Evolutionary conservation across 2,329 filamentous ascomycete species (phyloP).

Genomic region (Cladosporium oxysporum): DNA sequence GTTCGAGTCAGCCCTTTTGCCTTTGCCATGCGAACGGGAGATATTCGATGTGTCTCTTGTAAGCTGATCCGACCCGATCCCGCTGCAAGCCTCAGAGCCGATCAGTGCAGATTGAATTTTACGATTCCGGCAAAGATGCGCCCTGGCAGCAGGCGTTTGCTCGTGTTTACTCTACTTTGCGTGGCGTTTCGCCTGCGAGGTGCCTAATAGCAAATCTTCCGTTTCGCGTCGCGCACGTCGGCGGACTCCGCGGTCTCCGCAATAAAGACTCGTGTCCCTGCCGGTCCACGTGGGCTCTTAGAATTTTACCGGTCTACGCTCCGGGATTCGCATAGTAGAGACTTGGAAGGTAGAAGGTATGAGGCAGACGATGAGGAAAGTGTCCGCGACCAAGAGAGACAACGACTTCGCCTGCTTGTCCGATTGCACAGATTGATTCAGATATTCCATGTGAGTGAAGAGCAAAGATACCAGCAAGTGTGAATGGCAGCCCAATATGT

Average conservation of each 20-base stretch:
- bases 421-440: neutral
- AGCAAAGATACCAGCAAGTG: neutral
- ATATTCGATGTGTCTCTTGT: constrained; percentile 1
- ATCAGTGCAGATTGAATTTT: constrained; percentile 4
- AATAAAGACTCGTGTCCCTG: neutral
- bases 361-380: neutral
- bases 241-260: constrained; percentile 1
- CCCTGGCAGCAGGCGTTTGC: neutral
- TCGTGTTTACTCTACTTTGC: neutral
- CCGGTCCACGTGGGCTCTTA: neutral
- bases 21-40: constrained; percentile 1
- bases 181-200: neutral
- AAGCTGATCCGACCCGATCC: neutral
- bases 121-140: neutral
- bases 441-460: neutral
- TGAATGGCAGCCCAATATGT: neutral
- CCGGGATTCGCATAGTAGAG: neutral
- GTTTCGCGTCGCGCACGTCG: neutral
- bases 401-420: neutral
- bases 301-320: neutral
- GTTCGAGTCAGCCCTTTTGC: constrained; percentile 3
- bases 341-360: neutral
- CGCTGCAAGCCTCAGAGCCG: constrained; percentile 3
- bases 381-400: neutral
- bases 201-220: neutral